Base-by-base conservation (phyloP, 2,329 filamentous ascomycete genomes). In the Monosporascus sp. region DNA sequence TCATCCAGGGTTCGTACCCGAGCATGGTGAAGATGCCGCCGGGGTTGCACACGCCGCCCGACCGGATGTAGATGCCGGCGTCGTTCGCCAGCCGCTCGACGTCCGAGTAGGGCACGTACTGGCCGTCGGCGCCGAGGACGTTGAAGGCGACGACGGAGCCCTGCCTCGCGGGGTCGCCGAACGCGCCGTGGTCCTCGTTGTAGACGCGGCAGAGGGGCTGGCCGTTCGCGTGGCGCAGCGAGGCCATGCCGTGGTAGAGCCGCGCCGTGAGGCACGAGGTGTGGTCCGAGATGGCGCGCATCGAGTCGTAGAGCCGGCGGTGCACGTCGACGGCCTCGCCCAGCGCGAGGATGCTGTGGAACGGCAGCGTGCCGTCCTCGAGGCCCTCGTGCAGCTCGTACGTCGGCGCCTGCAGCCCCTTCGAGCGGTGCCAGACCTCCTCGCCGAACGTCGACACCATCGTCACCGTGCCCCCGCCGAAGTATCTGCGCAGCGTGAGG, bases 71-170 rank as follows among this genome's bases (percentile, higher is more conserved):
- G 51, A 88, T 80, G 7, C 74, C 71, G 3, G 74, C 70, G 14
- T 74, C 68, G 56, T 84, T 79, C 0, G 85, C 82, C 19, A 77
- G 68, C 35, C 71, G 71, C 66, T 87, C 85, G n/a, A 86, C 80
- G 2, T 79, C 74, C 2, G 75, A 75, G 61, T 84, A 85, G 1
- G 79, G 74, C 31, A 85, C 69, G 58, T 80, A 78, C 1, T 68
- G 68, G 1, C 82, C 83, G 53, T 80, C 74, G 3, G 74, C 64
- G n/a, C 68, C 68, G 26, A 77, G 66, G 14, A 88, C 68, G 57
- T 87, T 88, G 69, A 88, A 86, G 2, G 84, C 80, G 22, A 88
- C 70, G 0, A 81, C 86, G 1, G 82, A 77, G 2, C 85, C 84
- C 63, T 86, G 82, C 20, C 74, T 74, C 17, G 62, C 68, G 0